These are phyloP conservation scores for Pseudocercospora vitis DNA, from an alignment of 2,329 filamentous ascomycete species.

Conservation along the genomic window DNA sequence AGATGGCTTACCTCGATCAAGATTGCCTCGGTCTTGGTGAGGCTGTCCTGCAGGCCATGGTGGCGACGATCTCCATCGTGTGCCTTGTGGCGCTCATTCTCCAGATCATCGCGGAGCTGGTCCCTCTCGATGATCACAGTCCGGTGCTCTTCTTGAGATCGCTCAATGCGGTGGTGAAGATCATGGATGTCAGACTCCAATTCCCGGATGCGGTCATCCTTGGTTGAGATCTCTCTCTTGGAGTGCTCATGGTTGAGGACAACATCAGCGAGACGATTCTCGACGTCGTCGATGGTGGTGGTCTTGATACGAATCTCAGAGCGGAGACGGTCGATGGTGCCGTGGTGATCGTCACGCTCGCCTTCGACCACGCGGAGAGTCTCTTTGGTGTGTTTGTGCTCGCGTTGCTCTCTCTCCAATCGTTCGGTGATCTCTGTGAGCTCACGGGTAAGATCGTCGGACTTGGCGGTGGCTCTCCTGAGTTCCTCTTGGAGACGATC, in stretches of 20 bases:
- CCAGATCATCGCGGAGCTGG: constrained; percentile 32
- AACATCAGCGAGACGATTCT: constrained; percentile 28
- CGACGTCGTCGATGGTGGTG: constrained; percentile 28
- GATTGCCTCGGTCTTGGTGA: constrained; percentile 28
- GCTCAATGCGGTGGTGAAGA: constrained; percentile 28
- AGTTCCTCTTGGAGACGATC: constrained; percentile 34
- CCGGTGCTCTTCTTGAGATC: constrained; percentile 31
- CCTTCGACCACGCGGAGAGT: constrained; percentile 30
- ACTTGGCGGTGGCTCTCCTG: constrained; percentile 27
- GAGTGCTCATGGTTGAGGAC: constrained; percentile 29
- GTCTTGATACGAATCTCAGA: constrained; percentile 32
- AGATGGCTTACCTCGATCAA: constrained; percentile 18
- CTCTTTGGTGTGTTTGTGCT: constrained; percentile 31
- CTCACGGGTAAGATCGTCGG: constrained; percentile 31
- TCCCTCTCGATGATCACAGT: constrained; percentile 31
- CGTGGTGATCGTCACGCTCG: constrained; percentile 35
- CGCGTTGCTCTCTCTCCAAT: constrained; percentile 30
- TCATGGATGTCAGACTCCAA: constrained; percentile 30
- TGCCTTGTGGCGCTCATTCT: constrained; percentile 27
- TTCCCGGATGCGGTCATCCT: constrained; percentile 30
- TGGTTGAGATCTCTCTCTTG: constrained; percentile 30
- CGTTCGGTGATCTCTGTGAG: constrained; percentile 30
- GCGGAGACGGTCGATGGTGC: constrained; percentile 32
- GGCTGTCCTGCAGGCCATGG: constrained; percentile 26
- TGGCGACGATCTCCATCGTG: constrained; percentile 29